A percentile compares a stretch with the other conserved stretches of the same genome.
phyloP scores from a whole-genome alignment of 306 rosid species.

The Cucurbita moschata region DNA sequence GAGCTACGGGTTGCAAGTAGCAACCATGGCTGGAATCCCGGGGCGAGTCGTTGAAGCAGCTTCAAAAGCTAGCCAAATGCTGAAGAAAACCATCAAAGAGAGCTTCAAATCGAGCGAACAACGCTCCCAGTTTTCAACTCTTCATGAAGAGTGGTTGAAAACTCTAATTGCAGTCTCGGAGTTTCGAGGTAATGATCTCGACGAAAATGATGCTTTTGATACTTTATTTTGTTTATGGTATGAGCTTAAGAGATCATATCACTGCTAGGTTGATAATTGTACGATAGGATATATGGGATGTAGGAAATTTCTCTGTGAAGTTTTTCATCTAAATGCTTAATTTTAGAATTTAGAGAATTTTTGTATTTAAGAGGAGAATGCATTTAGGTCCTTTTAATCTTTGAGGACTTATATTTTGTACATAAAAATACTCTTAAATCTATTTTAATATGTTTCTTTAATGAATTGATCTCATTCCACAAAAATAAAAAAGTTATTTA shows the following conservation, averaged over 20 bases:
- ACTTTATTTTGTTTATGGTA: constrained; percentile 59
- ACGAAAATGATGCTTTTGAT: constrained; percentile 49
- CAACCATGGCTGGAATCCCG: constrained; percentile 86
- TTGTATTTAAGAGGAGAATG: not conserved
- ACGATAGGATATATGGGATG: not conserved
- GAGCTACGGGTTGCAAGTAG: constrained; percentile 93
- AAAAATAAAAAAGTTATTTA: no score
- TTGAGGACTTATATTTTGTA: not conserved
- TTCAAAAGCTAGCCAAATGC: constrained; percentile 53
- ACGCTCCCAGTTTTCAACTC: constrained; percentile 77
- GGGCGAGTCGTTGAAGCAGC: constrained; percentile 51
- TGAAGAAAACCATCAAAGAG: constrained; percentile 50
- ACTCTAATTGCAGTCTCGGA: constrained; percentile 36
- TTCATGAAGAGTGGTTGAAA: constrained; percentile 84
- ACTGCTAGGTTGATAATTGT: not conserved
- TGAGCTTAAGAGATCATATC: constrained; percentile 42
- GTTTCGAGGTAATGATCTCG: constrained; percentile 14
- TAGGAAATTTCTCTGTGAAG: not conserved
- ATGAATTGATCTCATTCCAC: not conserved
- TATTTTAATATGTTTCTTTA: no score
- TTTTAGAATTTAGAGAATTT: not conserved
- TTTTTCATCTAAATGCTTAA: not conserved
- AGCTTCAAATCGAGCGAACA: constrained; percentile 54
- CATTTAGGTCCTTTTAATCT: not conserved
- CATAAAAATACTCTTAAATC: not conserved